Conservation (phyloP, 345 rosid species). For the Viola odorata region DNA sequence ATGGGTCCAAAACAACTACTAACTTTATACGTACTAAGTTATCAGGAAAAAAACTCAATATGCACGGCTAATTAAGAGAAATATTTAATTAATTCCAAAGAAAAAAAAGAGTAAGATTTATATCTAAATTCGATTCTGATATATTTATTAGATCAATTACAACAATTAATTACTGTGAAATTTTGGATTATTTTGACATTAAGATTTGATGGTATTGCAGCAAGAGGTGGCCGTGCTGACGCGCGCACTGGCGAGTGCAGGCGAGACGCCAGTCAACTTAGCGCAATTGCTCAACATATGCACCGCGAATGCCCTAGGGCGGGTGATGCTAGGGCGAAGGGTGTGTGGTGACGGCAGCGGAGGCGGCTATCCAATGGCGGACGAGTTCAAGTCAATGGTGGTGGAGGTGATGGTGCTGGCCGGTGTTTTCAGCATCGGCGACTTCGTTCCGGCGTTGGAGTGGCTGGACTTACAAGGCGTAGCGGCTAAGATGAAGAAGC, state of each 20-base stretch:
- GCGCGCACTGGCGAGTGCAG: slow-evolving; percentile 36
- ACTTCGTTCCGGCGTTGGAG: slow-evolving; percentile 71
- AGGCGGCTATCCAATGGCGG: slow-evolving; percentile 66
- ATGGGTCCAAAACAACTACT: too few species aligned
- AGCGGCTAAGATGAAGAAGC: slow-evolving; percentile 74
- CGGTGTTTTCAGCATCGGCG: slow-evolving; percentile 81
- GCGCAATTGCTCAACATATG: slow-evolving; percentile 66
- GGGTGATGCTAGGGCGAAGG: slow-evolving; percentile 71
- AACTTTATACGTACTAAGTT: too few species aligned
- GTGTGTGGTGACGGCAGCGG: slow-evolving; percentile 60
- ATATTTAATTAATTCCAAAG: too few species aligned
- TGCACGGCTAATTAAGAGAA: too few species aligned
- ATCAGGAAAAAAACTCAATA: too few species aligned
- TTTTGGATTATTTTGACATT: neutral
- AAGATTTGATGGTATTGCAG: slow-evolving; percentile 28
- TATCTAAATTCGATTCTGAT: too few species aligned
- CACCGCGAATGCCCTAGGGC: slow-evolving; percentile 63
- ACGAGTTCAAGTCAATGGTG: slow-evolving; percentile 86
- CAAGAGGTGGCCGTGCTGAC: slow-evolving; percentile 51
- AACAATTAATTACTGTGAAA: neutral
- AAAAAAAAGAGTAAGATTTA: too few species aligned
- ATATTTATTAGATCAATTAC: too few species aligned
- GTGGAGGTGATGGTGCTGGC: slow-evolving; percentile 78
- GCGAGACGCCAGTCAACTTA: slow-evolving; percentile 35
- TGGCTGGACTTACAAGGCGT: slow-evolving; percentile 86